A percentile compares a stretch with the other conserved stretches of the same genome.
phyloP scores from a whole-genome alignment of 768 basidiomycete genomes.

The Collybia mongolica region DNA sequence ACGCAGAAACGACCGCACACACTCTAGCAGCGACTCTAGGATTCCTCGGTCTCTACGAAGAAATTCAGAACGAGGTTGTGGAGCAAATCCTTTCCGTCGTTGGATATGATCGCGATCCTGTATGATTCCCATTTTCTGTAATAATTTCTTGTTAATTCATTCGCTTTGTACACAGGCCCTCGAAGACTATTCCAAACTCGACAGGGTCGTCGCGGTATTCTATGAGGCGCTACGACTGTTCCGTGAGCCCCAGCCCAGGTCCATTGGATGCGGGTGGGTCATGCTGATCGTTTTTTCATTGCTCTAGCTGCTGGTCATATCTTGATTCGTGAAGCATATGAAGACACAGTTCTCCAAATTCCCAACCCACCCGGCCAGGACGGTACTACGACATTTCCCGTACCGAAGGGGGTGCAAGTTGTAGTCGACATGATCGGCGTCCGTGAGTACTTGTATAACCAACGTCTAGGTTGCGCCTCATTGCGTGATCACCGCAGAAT shows the following conservation, averaged over 20 bases:
- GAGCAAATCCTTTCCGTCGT: conserved; percentile 36
- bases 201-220: conserved; percentile 42
- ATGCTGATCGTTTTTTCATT: neutral
- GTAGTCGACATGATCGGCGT: conserved; percentile 49
- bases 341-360: conserved; percentile 40
- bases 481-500: conserved; percentile 28
- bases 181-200: conserved; percentile 38
- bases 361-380: conserved; percentile 40
- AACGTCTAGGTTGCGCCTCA: neutral
- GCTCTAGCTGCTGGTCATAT: conserved; percentile 36
- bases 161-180: conserved; percentile 23
- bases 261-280: too few relatives aligned
- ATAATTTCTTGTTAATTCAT: neutral
- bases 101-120: conserved; percentile 31
- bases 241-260: conserved; percentile 29
- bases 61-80: conserved; percentile 41
- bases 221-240: conserved; percentile 44
- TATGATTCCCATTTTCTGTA: conserved; percentile 11
- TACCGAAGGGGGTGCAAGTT: conserved; percentile 39
- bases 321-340: conserved; percentile 39
- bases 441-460: conserved; percentile 30
- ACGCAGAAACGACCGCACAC: conserved; percentile 42
- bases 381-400: conserved; percentile 31
- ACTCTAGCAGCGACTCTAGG: conserved; percentile 42
- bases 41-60: conserved; percentile 38